Conservation (phyloP, 1,139 yeast genomes). For the Meyerozyma guilliermondii region DNA sequence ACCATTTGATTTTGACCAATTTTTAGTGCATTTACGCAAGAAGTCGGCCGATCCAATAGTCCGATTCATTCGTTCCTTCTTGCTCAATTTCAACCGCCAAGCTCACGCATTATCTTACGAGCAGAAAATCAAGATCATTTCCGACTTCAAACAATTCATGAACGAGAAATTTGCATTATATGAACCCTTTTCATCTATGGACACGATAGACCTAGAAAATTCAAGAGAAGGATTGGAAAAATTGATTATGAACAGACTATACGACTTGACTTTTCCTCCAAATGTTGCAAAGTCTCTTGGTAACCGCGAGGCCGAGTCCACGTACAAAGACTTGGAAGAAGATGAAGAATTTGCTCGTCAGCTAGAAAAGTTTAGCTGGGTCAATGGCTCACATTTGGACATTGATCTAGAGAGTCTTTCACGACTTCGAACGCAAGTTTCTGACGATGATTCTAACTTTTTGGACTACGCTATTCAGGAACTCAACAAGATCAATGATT, state of each 20-base stretch:
- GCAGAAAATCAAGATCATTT: constrained; percentile 73
- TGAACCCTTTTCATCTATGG: constrained; percentile 74
- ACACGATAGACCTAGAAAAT: constrained; percentile 55
- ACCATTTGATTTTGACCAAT: constrained; percentile 58
- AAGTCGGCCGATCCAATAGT: constrained; percentile 87
- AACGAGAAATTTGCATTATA: constrained; percentile 56
- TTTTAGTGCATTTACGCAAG: constrained; percentile 64
- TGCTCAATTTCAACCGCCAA: constrained; percentile 68
- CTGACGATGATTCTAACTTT: constrained; percentile 50
- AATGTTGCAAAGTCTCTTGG: constrained; percentile 39
- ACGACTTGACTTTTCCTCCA: constrained; percentile 78
- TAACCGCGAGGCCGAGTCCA: constrained; percentile 27
- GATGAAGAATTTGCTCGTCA: constrained; percentile 58
- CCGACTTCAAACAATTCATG: constrained; percentile 70
- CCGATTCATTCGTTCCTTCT: constrained; percentile 74
- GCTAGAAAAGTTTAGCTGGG: constrained; percentile 65
- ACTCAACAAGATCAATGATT: constrained; percentile 70
- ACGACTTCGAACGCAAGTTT: constrained; percentile 11
- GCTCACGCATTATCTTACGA: constrained; percentile 57
- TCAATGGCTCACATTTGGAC: constrained; percentile 77
- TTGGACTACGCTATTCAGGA: constrained; percentile 68
- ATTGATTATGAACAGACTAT: constrained; percentile 81
- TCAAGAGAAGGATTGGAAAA: constrained; percentile 92
- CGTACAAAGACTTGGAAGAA: constrained; percentile 51
- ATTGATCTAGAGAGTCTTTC: constrained; percentile 42